These are phyloP conservation scores for Phanerochaete carnosa DNA, from an alignment of 768 basidiomycete species.

Conservation along the genomic window DNA sequence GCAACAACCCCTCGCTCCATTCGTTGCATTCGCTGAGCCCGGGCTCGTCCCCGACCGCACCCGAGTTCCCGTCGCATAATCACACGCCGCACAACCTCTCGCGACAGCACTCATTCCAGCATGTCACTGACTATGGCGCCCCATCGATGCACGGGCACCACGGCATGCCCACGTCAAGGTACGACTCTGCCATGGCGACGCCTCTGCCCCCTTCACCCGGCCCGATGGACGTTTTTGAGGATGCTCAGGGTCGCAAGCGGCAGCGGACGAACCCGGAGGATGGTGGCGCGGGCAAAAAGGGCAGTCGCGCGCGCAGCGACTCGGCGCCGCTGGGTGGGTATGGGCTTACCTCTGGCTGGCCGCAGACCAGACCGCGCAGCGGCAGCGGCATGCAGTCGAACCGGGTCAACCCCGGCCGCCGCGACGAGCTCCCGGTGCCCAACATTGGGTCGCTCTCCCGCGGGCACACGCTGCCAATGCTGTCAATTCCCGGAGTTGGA, in stretches of 20 bases:
- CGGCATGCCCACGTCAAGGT: conserved; percentile 22
- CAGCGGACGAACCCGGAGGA: conserved; percentile 38
- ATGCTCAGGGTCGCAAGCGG: conserved; percentile 39
- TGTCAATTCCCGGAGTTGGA: conserved; percentile 22
- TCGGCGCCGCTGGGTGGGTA: conserved; percentile 55
- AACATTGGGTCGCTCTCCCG: conserved; percentile 23
- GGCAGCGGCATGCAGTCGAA: conserved; percentile 32
- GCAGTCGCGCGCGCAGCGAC: conserved; percentile 59
- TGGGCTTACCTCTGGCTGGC: conserved; percentile 25
- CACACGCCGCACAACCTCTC: conserved; percentile 44
- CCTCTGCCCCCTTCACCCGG: conserved; percentile 32
- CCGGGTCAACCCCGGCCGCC: conserved; percentile 1
- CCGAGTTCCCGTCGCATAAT: conserved; percentile 42
- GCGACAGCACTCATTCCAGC: conserved; percentile 60
- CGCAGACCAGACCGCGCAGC: conserved; percentile 32
- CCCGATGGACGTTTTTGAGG: conserved; percentile 27
- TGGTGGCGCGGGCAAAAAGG: conserved; percentile 18
- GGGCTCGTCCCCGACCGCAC: conserved; percentile 49
- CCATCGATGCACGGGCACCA: conserved; percentile 12
- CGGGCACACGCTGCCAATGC: conserved; percentile 21
- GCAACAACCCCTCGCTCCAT: conserved; percentile 33
- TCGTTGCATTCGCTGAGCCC: conserved; percentile 48
- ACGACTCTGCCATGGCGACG: conserved; percentile 21
- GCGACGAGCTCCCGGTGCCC: conserved; percentile 20
- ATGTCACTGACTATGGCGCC: conserved; percentile 34